These are phyloP conservation scores for Amanita polypyramis DNA, from an alignment of 768 basidiomycete species.

Conservation along the genomic window DNA sequence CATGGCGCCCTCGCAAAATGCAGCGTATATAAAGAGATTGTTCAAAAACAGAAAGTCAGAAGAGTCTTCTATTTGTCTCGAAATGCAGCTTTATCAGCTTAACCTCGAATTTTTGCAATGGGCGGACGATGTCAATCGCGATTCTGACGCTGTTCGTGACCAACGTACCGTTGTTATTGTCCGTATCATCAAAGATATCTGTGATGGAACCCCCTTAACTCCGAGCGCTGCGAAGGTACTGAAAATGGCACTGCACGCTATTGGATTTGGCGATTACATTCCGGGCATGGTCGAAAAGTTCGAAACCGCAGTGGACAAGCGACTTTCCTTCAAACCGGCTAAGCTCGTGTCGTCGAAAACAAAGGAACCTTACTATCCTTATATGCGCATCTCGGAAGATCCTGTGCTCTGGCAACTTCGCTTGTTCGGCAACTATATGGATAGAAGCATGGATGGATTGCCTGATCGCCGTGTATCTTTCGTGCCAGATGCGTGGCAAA, in stretches of 20 bases:
- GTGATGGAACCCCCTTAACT: slow-evolving; percentile 25
- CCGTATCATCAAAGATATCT: slow-evolving; percentile 35
- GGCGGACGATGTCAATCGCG: slow-evolving; percentile 34
- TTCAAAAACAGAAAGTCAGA: slow-evolving; percentile 33
- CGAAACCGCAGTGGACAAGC: slow-evolving; percentile 13
- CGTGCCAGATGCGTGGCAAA: slow-evolving; percentile 64
- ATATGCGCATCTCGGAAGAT: slow-evolving; percentile 46
- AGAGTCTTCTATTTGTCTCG: slow-evolving; percentile 34
- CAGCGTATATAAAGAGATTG: slow-evolving; percentile 24
- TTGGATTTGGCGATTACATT: slow-evolving; percentile 38
- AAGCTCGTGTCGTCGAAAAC: slow-evolving; percentile 42
- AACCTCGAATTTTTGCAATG: slow-evolving; percentile 42
- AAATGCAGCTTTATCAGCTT: slow-evolving; percentile 42
- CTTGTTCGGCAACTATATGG: slow-evolving; percentile 64
- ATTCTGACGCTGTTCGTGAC: slow-evolving; percentile 30
- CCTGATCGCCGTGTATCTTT: slow-evolving; percentile 50
- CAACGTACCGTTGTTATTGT: slow-evolving; percentile 35
- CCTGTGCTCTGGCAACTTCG: slow-evolving; percentile 58
- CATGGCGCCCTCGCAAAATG: slow-evolving; percentile 22
- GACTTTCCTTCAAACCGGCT: slow-evolving; percentile 40
- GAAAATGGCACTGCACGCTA: slow-evolving; percentile 25
- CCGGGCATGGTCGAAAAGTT: slow-evolving; percentile 14
- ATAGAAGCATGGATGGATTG: slow-evolving; percentile 56
- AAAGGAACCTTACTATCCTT: slow-evolving; percentile 28
- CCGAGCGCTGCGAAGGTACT: slow-evolving; percentile 25